Base-by-base conservation (phyloP, 192 early-diverging fungal species). In the Umbelopsis sp. region DNA sequence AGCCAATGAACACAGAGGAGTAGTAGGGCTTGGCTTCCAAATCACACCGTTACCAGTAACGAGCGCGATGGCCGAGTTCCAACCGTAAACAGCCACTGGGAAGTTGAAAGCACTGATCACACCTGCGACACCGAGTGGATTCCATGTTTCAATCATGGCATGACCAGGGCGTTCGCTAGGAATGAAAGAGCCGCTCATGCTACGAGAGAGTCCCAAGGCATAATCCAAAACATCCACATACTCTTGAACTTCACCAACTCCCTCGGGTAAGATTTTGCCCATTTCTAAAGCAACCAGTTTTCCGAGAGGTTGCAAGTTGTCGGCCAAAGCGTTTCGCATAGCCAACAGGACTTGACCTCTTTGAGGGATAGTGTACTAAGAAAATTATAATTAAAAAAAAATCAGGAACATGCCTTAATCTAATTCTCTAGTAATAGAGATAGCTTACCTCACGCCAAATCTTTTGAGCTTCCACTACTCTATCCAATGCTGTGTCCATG, bases 51-150 rank as follows among this genome's bases (percentile, higher is more conserved):
- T 98, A 33, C 96, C 96, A 71, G 92, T 93, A 18, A 96, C 91
- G 49, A 97, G 76, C 22, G 90, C 90, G 33, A 98, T 81, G 10
- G 96, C 93, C 71, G 87, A 88, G 85, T 98, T 98, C 96, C 96
- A 98, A 15, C 96, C 95, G 76, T 93, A 93, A 52, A 93, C 92
- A 21, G 94, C 92, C 4, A 91, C 87, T 51, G 96, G 96, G 82
- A 97, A 98, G 83, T 98, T 98, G 80, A 92, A 98, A 18, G 96
- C 95, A 37, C 92, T 93, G 75, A 98, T 94, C 67, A 98, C 90
- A 70, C 94, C 96, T 25, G 95, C 92, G 23, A 87, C 88, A 49
- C 96, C 96, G 37, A 98, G 84, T 23, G 96, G 96, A 71, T 98
- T 93, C 92, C 91, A 98, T 71, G 93, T 87, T 80, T 98, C 96